A percentile compares a stretch with the other conserved stretches of the same genome.
Conservation (phyloP, 305 asterid species). For the Solanum aculeatissimum region DNA sequence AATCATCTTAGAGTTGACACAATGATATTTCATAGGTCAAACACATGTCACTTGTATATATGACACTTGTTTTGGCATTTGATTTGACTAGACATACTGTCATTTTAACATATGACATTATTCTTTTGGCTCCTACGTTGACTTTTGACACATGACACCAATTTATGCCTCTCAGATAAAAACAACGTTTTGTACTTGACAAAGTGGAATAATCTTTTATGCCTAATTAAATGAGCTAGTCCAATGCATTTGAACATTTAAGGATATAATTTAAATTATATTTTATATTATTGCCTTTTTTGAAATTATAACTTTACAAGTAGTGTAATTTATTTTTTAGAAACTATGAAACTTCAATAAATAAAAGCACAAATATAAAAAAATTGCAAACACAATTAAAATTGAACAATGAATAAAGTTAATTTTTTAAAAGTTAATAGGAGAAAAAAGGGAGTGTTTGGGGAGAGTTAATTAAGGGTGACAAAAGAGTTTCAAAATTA, state of each 20-base stretch:
- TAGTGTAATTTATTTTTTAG: too few species aligned
- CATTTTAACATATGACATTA: not conserved
- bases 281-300: too few species aligned
- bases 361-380: too few species aligned
- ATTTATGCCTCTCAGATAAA: not conserved
- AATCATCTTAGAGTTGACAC: not conserved
- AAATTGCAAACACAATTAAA: too few species aligned
- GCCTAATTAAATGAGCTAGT: not conserved
- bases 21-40: not conserved
- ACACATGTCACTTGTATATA: not conserved
- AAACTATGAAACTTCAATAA: too few species aligned
- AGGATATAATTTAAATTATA: too few species aligned
- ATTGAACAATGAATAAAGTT: too few species aligned
- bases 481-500: too few species aligned
- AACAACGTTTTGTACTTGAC: not conserved
- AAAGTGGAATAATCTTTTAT: not conserved
- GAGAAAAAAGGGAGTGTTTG: too few species aligned
- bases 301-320: too few species aligned
- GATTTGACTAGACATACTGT: not conserved
- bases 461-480: too few species aligned
- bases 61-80: not conserved
- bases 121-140: not conserved
- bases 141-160: not conserved
- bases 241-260: not conserved
- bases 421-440: too few species aligned